Evolutionary conservation across 164 flowering plant species (phyloP), one percentile per base, ranked within the genome.

Genomic region (Saururus chinensis): DNA sequence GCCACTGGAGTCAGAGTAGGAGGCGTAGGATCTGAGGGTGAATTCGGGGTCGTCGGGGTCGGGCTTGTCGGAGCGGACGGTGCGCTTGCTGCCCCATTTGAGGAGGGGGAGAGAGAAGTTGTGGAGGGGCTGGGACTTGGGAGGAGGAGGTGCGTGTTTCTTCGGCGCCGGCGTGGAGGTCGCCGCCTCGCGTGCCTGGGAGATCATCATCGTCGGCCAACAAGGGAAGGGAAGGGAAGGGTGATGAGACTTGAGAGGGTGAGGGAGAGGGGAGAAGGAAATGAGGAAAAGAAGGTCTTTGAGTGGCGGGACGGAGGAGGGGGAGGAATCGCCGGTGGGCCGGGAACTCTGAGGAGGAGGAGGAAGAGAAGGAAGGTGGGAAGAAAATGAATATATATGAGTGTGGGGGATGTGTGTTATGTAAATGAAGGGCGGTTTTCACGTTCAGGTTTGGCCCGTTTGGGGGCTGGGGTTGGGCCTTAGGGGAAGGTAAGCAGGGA

Each of bases 71-170:
- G 87, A 84, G 25, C 84, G 58, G 20, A 83, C 75, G 51, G 72
- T 65, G 66, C 56, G 72, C 77, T 79, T 84, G 48, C 66, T 77
- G 9, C 93, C 91, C 93, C 96, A 86, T 73, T 70, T 72, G 68
- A 83, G 73, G 19, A 62, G 64, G 23, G 85, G 87, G 60, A 84
- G 22, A 20, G 75, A 59, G 82, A 86, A 86, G 72, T 88, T 82
- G 69, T 88, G 92, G 26, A 86, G 77, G 35, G 77, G 78, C 66
- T 73, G 84, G 62, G 86, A 80, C 81, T 87, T 77, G 24, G 58
- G 58, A 10, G 58, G 77, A 35, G 77, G 77, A 66, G 72, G 84
- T 60, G 86, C 79, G 82, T 84, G 76, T 66, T 73, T 83, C 4
- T 71, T 65, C 21, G 72, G 69, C 70, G 71, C 55, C 62, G 60